Base-by-base conservation (phyloP, 108 stramenopile species). In the Ochromonas danica region DNA sequence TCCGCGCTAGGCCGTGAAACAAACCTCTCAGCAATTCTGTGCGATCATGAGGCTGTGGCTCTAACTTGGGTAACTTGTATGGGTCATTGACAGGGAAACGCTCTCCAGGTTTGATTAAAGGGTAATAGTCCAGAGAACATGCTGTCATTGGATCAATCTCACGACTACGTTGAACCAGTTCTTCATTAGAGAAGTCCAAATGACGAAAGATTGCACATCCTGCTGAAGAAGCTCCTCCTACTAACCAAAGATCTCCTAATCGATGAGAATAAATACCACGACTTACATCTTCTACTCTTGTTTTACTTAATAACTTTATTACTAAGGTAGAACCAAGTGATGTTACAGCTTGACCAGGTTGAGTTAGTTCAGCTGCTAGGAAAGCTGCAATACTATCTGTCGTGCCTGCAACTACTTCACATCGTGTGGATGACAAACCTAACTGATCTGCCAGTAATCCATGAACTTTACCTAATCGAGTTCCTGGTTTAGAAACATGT, bases 311-410 rank as follows among this genome's bases (percentile, higher is more conserved):
- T 79, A 90, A 87, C 80, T 96, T 96, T 67, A 96, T 90, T 36
- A 94, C 94, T 71, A 94, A 71, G 0, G 95, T 96, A 38, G 85
- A 87, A 1, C 95, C 95, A 42, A 96, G 83, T 35, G 86, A 87
- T 38, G 94, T 94, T 0, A 96, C 95, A 0, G 95, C 94, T 22
- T 90, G 90, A 0, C 95, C 95, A 30, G 86, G 80, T n/a, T 61
- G 78, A 27, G 63, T 71, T 17, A 39, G n/a, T n/a, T 43, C 43
- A 10, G 82, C 65, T 0, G 95, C 95, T 75, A 94, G 86, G 78
- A 96, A 96, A 14, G 94, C 93, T 10, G 95, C 94, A 81, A 94
- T 94, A 79, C 91, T 92, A 82, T 94, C 94, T 14, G 94, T 94
- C 3, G 95, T 96, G 27, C 94, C 94, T 62, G 92, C 95, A 25